phyloP scores from a whole-genome alignment of 768 basidiomycete genomes.

The Peribolospora kevripleyi region DNA sequence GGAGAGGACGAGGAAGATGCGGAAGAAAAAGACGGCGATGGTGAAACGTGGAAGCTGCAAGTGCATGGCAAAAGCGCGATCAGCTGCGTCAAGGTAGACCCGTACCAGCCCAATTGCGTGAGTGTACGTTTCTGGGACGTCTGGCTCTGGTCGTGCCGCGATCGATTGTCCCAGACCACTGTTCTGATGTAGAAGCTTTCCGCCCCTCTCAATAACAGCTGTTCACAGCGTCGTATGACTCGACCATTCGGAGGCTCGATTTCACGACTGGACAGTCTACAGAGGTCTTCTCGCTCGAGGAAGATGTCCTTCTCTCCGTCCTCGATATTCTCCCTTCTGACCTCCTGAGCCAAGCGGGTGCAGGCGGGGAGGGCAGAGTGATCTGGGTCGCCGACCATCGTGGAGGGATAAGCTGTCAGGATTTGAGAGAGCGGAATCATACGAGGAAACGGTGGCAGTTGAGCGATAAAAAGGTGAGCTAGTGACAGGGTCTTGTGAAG shows the following conservation, averaged over 20 bases:
- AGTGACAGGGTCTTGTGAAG: too few species aligned
- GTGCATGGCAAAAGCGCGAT: constrained; percentile 17
- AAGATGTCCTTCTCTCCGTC: constrained; percentile 20
- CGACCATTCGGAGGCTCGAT: constrained; percentile 20
- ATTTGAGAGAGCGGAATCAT: constrained; percentile 9
- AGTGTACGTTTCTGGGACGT: constrained; percentile 2
- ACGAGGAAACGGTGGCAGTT: constrained; percentile 11
- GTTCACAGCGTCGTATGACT: constrained; percentile 23
- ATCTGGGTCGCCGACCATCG: constrained; percentile 13
- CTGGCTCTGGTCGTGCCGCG: not conserved
- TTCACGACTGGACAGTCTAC: constrained; percentile 18
- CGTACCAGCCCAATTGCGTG: constrained; percentile 17
- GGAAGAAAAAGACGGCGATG: constrained; percentile 11
- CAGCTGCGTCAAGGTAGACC: constrained; percentile 20
- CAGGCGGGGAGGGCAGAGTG: constrained; percentile 14
- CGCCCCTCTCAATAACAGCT: constrained; percentile 9
- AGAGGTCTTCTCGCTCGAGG: constrained; percentile 16
- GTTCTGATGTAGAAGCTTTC: not conserved
- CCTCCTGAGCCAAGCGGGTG: constrained; percentile 18
- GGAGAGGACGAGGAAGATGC: constrained; percentile 8
- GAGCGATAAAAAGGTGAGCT: constrained; percentile 2
- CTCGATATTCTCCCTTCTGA: constrained; percentile 21
- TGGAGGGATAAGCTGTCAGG: constrained; percentile 9
- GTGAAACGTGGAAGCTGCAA: constrained; percentile 13
- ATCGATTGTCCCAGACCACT: too few species aligned